Evolutionary conservation across 805 yeast species (phyloP).

Genomic region (Wickerhamiella occidentalis): DNA sequence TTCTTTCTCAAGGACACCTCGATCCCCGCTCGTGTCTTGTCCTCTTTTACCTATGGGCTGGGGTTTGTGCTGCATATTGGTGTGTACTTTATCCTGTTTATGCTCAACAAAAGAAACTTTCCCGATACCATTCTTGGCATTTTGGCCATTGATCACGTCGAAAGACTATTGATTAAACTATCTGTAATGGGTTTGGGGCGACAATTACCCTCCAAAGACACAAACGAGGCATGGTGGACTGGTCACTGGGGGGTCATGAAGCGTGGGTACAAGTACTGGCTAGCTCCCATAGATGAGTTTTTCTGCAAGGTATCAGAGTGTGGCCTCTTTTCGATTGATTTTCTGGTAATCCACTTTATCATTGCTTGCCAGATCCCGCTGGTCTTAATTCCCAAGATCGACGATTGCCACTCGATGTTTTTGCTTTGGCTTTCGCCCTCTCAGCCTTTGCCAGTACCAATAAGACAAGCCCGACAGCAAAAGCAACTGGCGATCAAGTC

Average conservation of each 20-base stretch:
- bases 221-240: conserved; percentile 59
- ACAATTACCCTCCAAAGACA: conserved; percentile 48
- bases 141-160: conserved; percentile 43
- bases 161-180: conserved; percentile 43
- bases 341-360: conserved; percentile 69
- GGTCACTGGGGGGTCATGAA: conserved; percentile 45
- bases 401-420: conserved; percentile 86
- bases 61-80: conserved; percentile 43
- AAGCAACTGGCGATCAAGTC: conserved; percentile 19
- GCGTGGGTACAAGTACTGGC: conserved; percentile 68
- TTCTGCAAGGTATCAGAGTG: conserved; percentile 74
- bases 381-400: conserved; percentile 64
- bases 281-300: conserved; percentile 72
- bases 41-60: conserved; percentile 38
- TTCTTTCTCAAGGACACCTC: not conserved
- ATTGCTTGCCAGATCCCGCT: conserved; percentile 74
- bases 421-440: conserved; percentile 91
- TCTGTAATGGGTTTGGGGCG: conserved; percentile 41
- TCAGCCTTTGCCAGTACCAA: conserved; percentile 74
- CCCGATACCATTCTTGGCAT: conserved; percentile 49
- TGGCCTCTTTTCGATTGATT: conserved; percentile 86
- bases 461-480: conserved; percentile 71
- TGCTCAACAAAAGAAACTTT: conserved; percentile 56
- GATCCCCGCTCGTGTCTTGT: not conserved
- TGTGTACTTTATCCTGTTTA: conserved; percentile 52